A percentile compares a stretch with the other conserved stretches of the same genome.
Conservation (phyloP, 306 rosid species). For the Quercus berberidifolia region DNA sequence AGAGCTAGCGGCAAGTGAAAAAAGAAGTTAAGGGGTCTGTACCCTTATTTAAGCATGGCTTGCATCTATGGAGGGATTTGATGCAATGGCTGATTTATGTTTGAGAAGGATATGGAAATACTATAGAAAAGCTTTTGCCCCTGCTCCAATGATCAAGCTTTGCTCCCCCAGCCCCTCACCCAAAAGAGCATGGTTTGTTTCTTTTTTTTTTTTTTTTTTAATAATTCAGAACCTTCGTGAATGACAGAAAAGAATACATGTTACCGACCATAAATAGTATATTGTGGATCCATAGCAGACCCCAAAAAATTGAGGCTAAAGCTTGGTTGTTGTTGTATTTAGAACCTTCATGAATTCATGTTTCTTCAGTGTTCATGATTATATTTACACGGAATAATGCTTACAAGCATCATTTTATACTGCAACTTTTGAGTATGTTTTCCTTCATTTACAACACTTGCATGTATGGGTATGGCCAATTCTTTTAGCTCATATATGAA, state of each 20-base stretch:
- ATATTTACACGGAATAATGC: not conserved
- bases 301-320: too few relatives aligned
- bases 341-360: not conserved
- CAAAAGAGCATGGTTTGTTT: not conserved
- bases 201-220: not conserved
- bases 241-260: too few relatives aligned
- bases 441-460: too few relatives aligned
- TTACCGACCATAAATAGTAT: too few relatives aligned
- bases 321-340: not conserved
- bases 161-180: not conserved
- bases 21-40: not conserved
- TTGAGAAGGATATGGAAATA: not conserved
- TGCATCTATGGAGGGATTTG: not conserved
- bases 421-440: too few relatives aligned
- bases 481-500: too few relatives aligned
- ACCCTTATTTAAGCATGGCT: not conserved
- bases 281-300: too few relatives aligned
- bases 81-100: not conserved
- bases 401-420: not conserved
- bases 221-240: too few relatives aligned
- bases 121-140: not conserved
- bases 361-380: not conserved
- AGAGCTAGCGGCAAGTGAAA: not conserved
- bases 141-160: not conserved
- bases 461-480: too few relatives aligned